A percentile compares a stretch with the other conserved stretches of the same genome.
Evolutionary conservation across 495 filamentous ascomycete genomes (phyloP).

Genomic region (Cairneyella variabilis): DNA sequence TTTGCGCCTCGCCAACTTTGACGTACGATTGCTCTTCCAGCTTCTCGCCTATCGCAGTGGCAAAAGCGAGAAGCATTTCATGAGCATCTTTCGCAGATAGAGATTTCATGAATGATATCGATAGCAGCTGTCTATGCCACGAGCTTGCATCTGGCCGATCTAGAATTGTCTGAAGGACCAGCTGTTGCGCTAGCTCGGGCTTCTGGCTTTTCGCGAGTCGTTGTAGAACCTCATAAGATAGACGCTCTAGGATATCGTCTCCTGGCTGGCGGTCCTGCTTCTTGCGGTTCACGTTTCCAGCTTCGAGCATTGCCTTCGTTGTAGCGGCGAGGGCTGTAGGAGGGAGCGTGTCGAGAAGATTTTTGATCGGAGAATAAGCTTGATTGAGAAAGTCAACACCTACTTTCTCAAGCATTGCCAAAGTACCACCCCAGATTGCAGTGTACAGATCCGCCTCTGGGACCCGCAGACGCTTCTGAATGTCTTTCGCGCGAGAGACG

Average conservation of each 20-base stretch:
- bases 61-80: constrained; percentile 28
- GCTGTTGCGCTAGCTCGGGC: constrained; percentile 22
- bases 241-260: constrained; percentile 17
- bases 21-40: constrained; percentile 27
- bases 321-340: constrained; percentile 17
- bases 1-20: constrained; percentile 13
- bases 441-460: constrained; percentile 20
- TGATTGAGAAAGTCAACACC: constrained; percentile 17
- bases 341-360: constrained; percentile 13
- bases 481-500: constrained; percentile 13
- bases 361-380: not conserved
- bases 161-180: constrained; percentile 31
- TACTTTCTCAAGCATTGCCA: constrained; percentile 15
- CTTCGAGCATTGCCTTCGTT: constrained; percentile 19
- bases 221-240: constrained; percentile 24
- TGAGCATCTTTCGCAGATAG: constrained; percentile 28
- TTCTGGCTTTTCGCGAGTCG: constrained; percentile 26
- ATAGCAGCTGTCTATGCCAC: constrained; percentile 34
- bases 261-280: constrained; percentile 13
- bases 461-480: constrained; percentile 15
- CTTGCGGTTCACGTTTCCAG: constrained; percentile 8
- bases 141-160: constrained; percentile 33
- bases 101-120: constrained; percentile 19
- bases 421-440: constrained; percentile 21
- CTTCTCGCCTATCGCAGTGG: constrained; percentile 29